Evolutionary conservation across 805 yeast species (phyloP).

Genomic region (Lachancea cidri): DNA sequence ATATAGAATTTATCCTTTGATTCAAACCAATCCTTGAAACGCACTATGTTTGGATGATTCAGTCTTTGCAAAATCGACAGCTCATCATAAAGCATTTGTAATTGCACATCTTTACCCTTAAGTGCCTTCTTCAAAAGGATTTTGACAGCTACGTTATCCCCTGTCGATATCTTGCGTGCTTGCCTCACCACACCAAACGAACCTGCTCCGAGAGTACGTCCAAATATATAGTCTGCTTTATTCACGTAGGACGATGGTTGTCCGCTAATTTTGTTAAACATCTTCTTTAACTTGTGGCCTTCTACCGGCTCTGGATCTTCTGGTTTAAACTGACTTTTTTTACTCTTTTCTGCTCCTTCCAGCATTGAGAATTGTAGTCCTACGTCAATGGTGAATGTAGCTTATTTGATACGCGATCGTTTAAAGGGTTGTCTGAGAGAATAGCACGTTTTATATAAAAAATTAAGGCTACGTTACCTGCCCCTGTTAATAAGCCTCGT

Average conservation of each 20-base stretch:
- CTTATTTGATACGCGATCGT: no score
- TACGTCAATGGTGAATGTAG: no score
- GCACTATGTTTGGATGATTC: slow-evolving; percentile 82
- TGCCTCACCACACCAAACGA: slow-evolving; percentile 87
- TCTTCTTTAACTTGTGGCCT: slow-evolving; percentile 34
- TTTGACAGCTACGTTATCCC: slow-evolving; percentile 82
- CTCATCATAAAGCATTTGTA: slow-evolving; percentile 72
- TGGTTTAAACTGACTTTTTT: no score
- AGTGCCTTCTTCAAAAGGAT: slow-evolving; percentile 82
- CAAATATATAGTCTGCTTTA: slow-evolving; percentile 68
- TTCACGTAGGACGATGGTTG: slow-evolving; percentile 68
- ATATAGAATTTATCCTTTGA: slow-evolving; percentile 86
- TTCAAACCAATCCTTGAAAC: slow-evolving; percentile 89
- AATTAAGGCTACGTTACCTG: no score
- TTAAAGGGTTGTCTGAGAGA: no score
- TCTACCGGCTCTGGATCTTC: slow-evolving; percentile 24
- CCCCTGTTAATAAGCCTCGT: not conserved
- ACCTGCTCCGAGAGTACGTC: slow-evolving; percentile 89
- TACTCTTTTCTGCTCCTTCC: no score
- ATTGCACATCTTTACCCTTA: slow-evolving; percentile 57
- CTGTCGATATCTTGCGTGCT: slow-evolving; percentile 49
- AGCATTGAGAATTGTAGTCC: no score
- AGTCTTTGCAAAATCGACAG: slow-evolving; percentile 61
- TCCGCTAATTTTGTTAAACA: slow-evolving; percentile 55
- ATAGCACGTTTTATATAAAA: no score